A percentile compares a stretch with the other conserved stretches of the same genome.
phyloP scores from a whole-genome alignment of 176 grass and related monocot species.

The Oryza glaberrima region DNA sequence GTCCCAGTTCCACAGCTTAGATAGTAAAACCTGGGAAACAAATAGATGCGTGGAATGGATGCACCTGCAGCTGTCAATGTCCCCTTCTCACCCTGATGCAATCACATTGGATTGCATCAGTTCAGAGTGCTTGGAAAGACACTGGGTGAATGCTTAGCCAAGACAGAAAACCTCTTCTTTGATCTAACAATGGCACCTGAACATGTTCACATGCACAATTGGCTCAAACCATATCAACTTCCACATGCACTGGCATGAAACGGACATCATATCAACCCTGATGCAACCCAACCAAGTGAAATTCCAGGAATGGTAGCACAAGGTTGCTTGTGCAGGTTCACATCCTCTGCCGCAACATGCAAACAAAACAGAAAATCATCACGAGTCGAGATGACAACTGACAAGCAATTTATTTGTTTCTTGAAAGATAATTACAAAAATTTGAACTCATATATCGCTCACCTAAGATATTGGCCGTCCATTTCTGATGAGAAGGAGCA shows the following conservation, averaged over 20 bases:
- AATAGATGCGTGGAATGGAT: background rate
- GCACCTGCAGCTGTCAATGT: background rate
- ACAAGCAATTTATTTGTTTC: background rate
- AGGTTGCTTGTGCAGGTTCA: background rate
- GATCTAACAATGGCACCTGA: constrained; percentile 42
- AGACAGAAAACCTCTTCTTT: constrained; percentile 26
- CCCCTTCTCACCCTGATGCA: constrained; percentile 9
- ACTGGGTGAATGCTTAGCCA: background rate
- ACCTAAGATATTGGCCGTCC: background rate
- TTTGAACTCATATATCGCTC: background rate
- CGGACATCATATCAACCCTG: constrained; percentile 11
- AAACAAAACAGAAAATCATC: background rate
- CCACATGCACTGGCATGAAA: constrained; percentile 13
- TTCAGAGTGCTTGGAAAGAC: constrained; percentile 34
- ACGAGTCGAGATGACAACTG: background rate
- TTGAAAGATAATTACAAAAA: background rate
- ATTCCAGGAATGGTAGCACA: background rate
- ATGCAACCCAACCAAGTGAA: background rate
- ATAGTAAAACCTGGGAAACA: constrained; percentile 10
- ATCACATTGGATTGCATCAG: constrained; percentile 32
- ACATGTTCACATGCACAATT: constrained; percentile 37
- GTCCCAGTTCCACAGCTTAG: constrained; percentile 6
- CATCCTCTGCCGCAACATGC: background rate
- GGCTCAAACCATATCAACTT: background rate
- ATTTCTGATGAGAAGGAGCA: constrained; percentile 4